Evolutionary conservation across 495 filamentous ascomycete species (phyloP).

Genomic region (Aspergillus sclerotiicarbonarius): DNA sequence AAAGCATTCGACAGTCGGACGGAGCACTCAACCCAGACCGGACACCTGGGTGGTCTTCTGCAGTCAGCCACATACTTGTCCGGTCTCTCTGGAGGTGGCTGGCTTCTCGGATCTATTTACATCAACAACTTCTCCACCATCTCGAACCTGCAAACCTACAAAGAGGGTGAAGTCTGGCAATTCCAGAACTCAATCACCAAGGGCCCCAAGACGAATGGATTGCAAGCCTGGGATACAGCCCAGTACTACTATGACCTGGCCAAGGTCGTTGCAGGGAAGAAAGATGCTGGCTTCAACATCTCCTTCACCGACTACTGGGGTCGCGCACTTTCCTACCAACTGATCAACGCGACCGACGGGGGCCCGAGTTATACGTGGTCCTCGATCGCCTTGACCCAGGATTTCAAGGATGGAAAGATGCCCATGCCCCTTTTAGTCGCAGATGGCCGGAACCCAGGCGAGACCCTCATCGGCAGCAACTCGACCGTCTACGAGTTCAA

Average conservation of each 20-base stretch:
- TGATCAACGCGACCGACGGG: slow-evolving; percentile 66
- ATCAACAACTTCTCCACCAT: slow-evolving; percentile 83
- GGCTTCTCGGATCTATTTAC: slow-evolving; percentile 77
- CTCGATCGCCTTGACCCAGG: slow-evolving; percentile 66
- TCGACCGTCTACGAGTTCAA: slow-evolving; percentile 81
- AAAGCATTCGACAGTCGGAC: slow-evolving; percentile 80
- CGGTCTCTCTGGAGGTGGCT: slow-evolving; percentile 80
- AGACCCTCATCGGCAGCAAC: slow-evolving; percentile 63
- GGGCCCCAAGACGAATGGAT: slow-evolving; percentile 47
- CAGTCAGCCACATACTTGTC: slow-evolving; percentile 77
- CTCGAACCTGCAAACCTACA: slow-evolving; percentile 48
- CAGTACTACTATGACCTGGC: slow-evolving; percentile 65
- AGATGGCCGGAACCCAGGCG: slow-evolving; percentile 65
- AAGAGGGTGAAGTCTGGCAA: slow-evolving; percentile 59
- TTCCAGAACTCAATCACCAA: slow-evolving; percentile 70
- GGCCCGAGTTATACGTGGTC: slow-evolving; percentile 82
- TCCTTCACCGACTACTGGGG: slow-evolving; percentile 81
- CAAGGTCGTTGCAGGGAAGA: slow-evolving; percentile 62
- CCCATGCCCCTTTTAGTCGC: slow-evolving; percentile 79
- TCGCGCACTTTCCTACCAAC: slow-evolving; percentile 75
- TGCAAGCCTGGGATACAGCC: slow-evolving; percentile 44
- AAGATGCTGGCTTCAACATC: slow-evolving; percentile 66
- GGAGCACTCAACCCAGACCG: slow-evolving; percentile 55
- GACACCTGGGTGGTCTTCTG: slow-evolving; percentile 73
- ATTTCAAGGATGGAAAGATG: slow-evolving; percentile 61